A percentile compares a stretch with the other conserved stretches of the same genome.
Conservation (phyloP, 208 protist species). For the Leishmania martiniquensis region DNA sequence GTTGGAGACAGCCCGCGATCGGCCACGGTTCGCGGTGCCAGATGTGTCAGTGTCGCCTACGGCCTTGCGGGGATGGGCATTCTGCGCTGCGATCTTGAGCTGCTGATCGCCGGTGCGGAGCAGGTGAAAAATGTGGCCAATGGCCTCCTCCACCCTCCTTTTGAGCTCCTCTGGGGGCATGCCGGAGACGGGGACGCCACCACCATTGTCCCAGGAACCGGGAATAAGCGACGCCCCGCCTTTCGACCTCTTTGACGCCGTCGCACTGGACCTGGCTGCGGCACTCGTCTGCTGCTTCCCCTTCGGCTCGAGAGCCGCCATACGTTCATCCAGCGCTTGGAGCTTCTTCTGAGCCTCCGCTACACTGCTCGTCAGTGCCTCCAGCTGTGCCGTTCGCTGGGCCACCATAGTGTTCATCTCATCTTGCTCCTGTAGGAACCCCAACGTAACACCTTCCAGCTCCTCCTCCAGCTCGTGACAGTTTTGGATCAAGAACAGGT, state of each 20-base stretch:
- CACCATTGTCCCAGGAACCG: not conserved
- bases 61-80: not conserved
- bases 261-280: not conserved
- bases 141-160: slow-evolving; percentile 60
- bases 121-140: slow-evolving; percentile 69
- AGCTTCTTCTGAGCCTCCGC: slow-evolving; percentile 72
- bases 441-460: slow-evolving; percentile 90
- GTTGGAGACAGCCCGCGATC: not conserved
- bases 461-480: slow-evolving; percentile 95
- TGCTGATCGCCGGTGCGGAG: slow-evolving; percentile 53
- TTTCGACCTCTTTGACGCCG: not conserved
- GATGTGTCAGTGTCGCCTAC: not conserved
- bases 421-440: slow-evolving; percentile 82
- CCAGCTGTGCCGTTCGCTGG: slow-evolving; percentile 89
- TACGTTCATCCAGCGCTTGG: slow-evolving; percentile 68
- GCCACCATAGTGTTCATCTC: slow-evolving; percentile 87
- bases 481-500: slow-evolving; percentile 97
- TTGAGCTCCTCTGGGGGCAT: slow-evolving; percentile 76
- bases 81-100: slow-evolving; percentile 35
- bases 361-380: slow-evolving; percentile 77
- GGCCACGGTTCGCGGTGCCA: not conserved
- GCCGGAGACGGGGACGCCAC: slow-evolving; percentile 7
- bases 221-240: not conserved
- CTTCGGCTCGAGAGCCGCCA: slow-evolving; percentile 50
- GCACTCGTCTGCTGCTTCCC: not conserved